Conservation (phyloP, 1,284 basidiomycete genomes). For the Cystobasidiaceae sp. region DNA sequence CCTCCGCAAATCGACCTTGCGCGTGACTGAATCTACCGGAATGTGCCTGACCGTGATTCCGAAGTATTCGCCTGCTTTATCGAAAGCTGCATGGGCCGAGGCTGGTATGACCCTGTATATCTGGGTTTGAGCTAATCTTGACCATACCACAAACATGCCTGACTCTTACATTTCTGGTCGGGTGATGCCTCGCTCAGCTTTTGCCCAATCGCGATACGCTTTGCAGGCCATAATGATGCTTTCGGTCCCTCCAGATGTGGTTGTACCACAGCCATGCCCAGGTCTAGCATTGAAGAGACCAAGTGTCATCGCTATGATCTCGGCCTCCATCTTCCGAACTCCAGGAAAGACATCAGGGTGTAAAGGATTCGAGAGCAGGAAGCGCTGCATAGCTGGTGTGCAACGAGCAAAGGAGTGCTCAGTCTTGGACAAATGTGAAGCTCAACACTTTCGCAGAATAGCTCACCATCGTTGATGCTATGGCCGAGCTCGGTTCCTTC, state of each 20-base stretch:
- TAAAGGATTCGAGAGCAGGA: slow-evolving; percentile 69
- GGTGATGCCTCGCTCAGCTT: slow-evolving; percentile 74
- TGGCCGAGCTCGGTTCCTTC: slow-evolving; percentile 25
- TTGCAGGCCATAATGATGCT: slow-evolving; percentile 92
- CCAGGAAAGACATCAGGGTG: slow-evolving; percentile 93
- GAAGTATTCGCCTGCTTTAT: slow-evolving; percentile 76
- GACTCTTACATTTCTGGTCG: slow-evolving; percentile 79
- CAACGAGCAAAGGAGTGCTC: not conserved
- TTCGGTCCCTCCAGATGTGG: slow-evolving; percentile 93
- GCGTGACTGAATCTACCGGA: slow-evolving; percentile 73
- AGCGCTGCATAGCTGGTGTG: slow-evolving; percentile 36
- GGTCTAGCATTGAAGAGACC: slow-evolving; percentile 57
- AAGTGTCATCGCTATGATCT: slow-evolving; percentile 90
- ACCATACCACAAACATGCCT: not conserved
- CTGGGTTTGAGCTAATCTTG: not conserved
- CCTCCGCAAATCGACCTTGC: slow-evolving; percentile 70
- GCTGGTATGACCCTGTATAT: slow-evolving; percentile 66
- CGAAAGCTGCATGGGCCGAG: slow-evolving; percentile 89
- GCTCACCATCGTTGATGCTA: slow-evolving; percentile 25
- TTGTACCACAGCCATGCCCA: slow-evolving; percentile 59
- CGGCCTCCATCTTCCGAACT: slow-evolving; percentile 94
- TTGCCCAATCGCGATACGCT: slow-evolving; percentile 89
- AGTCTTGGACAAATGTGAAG: not conserved
- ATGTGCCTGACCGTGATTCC: slow-evolving; percentile 86
- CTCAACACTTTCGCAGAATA: too few species aligned